A percentile compares a stretch with the other conserved stretches of the same genome.
Conservation (phyloP, 2,329 filamentous ascomycete species). For the Lecanicillium sp. region DNA sequence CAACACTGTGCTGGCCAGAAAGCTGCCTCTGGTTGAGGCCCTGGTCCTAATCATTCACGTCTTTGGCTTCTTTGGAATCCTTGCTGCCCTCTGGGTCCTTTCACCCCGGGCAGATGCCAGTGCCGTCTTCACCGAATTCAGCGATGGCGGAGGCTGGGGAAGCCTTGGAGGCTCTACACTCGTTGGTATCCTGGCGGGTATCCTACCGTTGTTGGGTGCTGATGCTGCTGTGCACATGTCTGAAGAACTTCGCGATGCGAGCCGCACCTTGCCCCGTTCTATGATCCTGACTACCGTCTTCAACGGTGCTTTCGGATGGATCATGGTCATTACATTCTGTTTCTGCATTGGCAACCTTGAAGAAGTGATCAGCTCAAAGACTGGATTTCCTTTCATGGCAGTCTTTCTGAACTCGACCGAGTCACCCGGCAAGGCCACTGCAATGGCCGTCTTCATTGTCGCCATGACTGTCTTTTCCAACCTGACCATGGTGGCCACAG, state of each 20-base stretch:
- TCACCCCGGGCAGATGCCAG: slow-evolving; percentile 18
- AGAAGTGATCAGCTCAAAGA: slow-evolving; percentile 7
- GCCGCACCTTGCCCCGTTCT: slow-evolving; percentile 20
- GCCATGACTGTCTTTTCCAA: slow-evolving; percentile 17
- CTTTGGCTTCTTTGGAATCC: slow-evolving; percentile 15
- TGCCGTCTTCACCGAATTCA: slow-evolving; percentile 21
- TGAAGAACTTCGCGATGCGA: slow-evolving; percentile 27
- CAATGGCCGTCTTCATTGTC: slow-evolving; percentile 18
- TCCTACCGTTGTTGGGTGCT: slow-evolving; percentile 23
- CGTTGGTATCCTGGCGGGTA: slow-evolving; percentile 28
- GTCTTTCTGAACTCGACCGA: slow-evolving; percentile 19
- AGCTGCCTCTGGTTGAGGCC: slow-evolving; percentile 33
- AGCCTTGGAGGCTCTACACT: slow-evolving; percentile 25
- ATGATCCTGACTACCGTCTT: slow-evolving; percentile 23
- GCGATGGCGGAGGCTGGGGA: slow-evolving; percentile 22
- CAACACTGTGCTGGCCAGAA: slow-evolving; percentile 32
- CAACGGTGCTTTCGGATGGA: slow-evolving; percentile 24
- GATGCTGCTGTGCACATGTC: slow-evolving; percentile 23
- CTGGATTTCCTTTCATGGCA: slow-evolving; percentile 20
- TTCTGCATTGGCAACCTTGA: slow-evolving; percentile 24
- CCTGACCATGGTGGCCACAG: slow-evolving; percentile 19
- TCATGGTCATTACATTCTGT: slow-evolving; percentile 26
- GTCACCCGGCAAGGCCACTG: slow-evolving; percentile 14
- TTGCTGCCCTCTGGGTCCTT: slow-evolving; percentile 30
- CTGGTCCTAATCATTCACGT: slow-evolving; percentile 33